Evolutionary conservation across 805 yeast species (phyloP), one percentile per base, ranked within the genome.

Genomic region (Ogataea trehaloabstinens): DNA sequence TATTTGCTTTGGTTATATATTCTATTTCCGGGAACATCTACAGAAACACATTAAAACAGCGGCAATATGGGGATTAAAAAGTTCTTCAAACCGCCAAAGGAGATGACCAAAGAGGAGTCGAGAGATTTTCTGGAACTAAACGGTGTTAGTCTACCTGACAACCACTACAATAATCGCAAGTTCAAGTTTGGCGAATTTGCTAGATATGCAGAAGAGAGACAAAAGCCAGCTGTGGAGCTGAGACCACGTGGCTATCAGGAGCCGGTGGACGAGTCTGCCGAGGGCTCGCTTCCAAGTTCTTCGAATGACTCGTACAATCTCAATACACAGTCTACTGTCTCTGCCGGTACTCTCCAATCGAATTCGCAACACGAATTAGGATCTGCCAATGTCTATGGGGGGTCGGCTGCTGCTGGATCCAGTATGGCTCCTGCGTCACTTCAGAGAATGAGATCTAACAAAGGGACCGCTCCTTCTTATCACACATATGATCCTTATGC

Each of bases 21-120:
- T n/a, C n/a, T n/a, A n/a, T n/a, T n/a, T n/a, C n/a, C n/a, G n/a
- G n/a, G n/a, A n/a, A n/a, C n/a, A n/a, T n/a, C n/a, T n/a, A n/a
- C n/a, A n/a, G n/a, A n/a, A n/a, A n/a, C n/a, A n/a, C n/a, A n/a
- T n/a, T n/a, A n/a, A n/a, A n/a, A n/a, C n/a, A n/a, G 12, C 25
- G 12, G 6, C 37, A 37, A 35, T 11, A 74, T 74, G 80, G 80
- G 79, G 12, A 45, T 74, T 37, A 74, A 68, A 51, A 70, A 67
- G 31, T 58, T 72, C 33, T 74, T 73, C 54, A 74, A 64, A 40
- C 70, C 78, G 15, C 76, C 76, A 11, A 64, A 69, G 37, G 80
- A 75, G 51, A 67, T 67, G 38, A 64, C 68, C 4, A 58, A 61
- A 17, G 67, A 66, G 12, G 66, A 66, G 31, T 63, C 68, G 31